phyloP scores from a whole-genome alignment of 352 stramenopile species.

The Globisporangium nodosum region DNA sequence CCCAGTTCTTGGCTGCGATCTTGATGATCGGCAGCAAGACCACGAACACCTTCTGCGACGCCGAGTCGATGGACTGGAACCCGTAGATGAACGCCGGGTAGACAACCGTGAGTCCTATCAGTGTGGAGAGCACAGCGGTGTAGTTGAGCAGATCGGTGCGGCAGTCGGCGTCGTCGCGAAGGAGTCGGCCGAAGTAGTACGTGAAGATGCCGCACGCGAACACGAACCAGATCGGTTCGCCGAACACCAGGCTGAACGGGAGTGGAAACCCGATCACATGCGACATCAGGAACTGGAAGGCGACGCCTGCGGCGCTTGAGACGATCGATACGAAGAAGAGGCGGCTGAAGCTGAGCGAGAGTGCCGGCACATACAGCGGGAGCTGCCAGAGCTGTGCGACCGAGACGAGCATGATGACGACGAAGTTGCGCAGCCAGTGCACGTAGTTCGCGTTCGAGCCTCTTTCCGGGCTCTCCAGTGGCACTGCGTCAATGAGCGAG shows the following conservation, averaged over 20 bases:
- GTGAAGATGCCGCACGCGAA: constrained; percentile 19
- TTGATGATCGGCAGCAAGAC: constrained; percentile 37
- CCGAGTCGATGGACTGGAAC: constrained; percentile 18
- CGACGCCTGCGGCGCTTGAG: constrained; percentile 14
- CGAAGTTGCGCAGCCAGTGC: constrained; percentile 23
- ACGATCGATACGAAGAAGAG: constrained; percentile 15
- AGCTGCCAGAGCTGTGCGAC: constrained; percentile 25
- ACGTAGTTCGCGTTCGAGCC: constrained; percentile 28
- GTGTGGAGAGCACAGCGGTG: constrained; percentile 21
- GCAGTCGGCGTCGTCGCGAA: constrained; percentile 14
- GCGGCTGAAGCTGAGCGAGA: constrained; percentile 8
- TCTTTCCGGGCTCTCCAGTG: constrained; percentile 13
- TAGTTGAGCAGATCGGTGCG: constrained; percentile 19
- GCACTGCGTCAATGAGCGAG: constrained; percentile 10
- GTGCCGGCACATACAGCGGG: constrained; percentile 3
- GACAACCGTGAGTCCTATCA: constrained; percentile 31
- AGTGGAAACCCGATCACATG: constrained; percentile 31
- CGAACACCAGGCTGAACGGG: constrained; percentile 25
- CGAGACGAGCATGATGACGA: constrained; percentile 26
- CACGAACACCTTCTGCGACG: constrained; percentile 24
- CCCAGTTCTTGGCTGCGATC: constrained; percentile 33
- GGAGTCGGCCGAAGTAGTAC: constrained; percentile 15
- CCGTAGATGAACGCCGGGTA: constrained; percentile 40
- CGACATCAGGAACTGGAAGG: constrained; percentile 20
- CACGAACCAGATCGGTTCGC: constrained; percentile 14